phyloP scores from a whole-genome alignment of 352 stramenopile genomes.

The Globisporangium sylvaticum region DNA sequence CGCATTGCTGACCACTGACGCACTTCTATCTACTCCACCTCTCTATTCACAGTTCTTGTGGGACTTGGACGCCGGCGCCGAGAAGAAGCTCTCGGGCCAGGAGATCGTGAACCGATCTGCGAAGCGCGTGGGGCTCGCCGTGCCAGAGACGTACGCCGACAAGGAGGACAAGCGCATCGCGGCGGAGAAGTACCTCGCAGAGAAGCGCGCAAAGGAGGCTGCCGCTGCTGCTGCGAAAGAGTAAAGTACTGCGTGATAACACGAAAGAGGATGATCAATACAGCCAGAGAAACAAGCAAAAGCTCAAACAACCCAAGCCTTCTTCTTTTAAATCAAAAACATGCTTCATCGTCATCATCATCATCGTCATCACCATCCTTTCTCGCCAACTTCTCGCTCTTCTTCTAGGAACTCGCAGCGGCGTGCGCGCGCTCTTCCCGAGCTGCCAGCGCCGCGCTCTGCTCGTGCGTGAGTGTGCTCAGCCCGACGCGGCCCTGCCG shows the following conservation, averaged over 20 bases:
- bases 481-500: constrained; percentile 60
- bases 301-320: background rate
- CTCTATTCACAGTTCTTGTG: constrained; percentile 44
- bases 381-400: background rate
- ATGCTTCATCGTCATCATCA: background rate
- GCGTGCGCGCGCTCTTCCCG: constrained; percentile 40
- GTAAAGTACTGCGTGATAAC: background rate
- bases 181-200: constrained; percentile 51
- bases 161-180: constrained; percentile 44
- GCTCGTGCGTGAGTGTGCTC: constrained; percentile 48
- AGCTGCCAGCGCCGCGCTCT: constrained; percentile 23
- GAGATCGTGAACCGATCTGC: constrained; percentile 80
- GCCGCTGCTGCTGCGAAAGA: background rate
- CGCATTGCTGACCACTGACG: background rate
- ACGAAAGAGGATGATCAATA: background rate
- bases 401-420: constrained; percentile 37
- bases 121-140: constrained; percentile 64
- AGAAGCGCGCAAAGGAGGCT: constrained; percentile 44
- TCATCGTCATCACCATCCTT: background rate
- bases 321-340: constrained; percentile 14
- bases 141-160: constrained; percentile 72
- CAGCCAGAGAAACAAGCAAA: background rate
- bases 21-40: background rate
- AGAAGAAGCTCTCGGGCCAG: constrained; percentile 59
- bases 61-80: constrained; percentile 63